Evolutionary conservation across 345 rosid species (phyloP), one percentile per base, ranked within the genome.

Genomic region (Pugionium cornutum): DNA sequence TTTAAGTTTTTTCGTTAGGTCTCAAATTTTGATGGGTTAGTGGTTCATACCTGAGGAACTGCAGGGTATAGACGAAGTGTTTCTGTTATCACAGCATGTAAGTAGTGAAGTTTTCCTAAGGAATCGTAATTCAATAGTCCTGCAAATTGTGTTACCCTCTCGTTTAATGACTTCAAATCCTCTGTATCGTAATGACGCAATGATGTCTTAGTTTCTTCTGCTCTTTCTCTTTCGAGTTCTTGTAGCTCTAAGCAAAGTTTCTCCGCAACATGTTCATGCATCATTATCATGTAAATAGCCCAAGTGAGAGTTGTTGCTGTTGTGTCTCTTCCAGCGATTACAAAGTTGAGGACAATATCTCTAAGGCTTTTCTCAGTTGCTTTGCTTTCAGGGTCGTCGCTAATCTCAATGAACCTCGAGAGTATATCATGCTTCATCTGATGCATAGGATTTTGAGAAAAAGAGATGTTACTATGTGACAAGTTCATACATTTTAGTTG

Each of bases 221-320:
- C 89, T 68, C 71, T 75, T 33, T 83, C 82, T 72, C 72, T 81
- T 77, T 88, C 97, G 29, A 92, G 80, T 29, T 54, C 70, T 76
- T 76, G 70, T 55, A 89, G 89, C 84, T 87, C 98, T 3, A 29
- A 42, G 74, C 78, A 84, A 33, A 92, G 86, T 80, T 77, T 87
- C 51, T 83, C 75, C 25, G 97, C 96, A 9, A 83, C 87, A 61
- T 82, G 32, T 2, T 58, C 68, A 68, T 87, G 77, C 44, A 70
- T 79, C 89, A 87, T 81, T 74, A 84, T 68, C 96, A 84, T 82
- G 83, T 88, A 87, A 44, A 86, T 74, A 2, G 89, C 92, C 98
- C 98, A 89, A 26, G 94, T 84, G 35, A 92, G 89, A 75, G 98
- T 92, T 62, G 97, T 83, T 32, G 98, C 97, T 18, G 98, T 89